These are phyloP conservation scores for Alternaria angustiovoidea DNA, from an alignment of 2,329 filamentous ascomycete genomes.

Conservation along the genomic window DNA sequence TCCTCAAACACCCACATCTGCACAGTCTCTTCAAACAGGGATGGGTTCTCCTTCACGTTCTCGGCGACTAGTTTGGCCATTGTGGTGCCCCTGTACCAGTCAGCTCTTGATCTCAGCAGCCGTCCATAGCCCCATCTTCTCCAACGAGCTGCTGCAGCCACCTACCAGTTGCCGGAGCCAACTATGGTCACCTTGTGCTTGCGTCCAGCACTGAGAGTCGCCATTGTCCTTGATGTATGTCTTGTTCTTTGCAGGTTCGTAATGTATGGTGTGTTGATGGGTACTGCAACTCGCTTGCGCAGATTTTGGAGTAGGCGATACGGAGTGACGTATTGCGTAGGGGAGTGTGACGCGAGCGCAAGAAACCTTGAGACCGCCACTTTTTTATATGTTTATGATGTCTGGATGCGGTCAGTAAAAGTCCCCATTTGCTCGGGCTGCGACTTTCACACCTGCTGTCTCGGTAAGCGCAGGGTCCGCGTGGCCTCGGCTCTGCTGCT, in stretches of 20 bases:
- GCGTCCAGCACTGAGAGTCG: constrained; percentile 63
- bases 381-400: constrained; percentile 23
- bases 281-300: constrained; percentile 14
- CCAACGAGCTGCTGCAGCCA: constrained; percentile 4
- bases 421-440: constrained; percentile 30
- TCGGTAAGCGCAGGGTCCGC: constrained; percentile 24
- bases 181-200: constrained; percentile 94
- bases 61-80: constrained; percentile 97
- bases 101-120: constrained; percentile 8
- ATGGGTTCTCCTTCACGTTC: constrained; percentile 79
- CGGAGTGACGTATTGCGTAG: constrained; percentile 30
- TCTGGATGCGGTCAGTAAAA: constrained; percentile 17
- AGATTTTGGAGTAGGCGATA: constrained; percentile 21
- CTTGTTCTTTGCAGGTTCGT: constrained; percentile 7
- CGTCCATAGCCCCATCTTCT: background rate
- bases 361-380: constrained; percentile 34
- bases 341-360: constrained; percentile 19
- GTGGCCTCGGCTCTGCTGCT: constrained; percentile 37
- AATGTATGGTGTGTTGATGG: constrained; percentile 15
- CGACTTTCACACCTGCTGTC: constrained; percentile 31
- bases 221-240: constrained; percentile 50
- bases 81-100: constrained; percentile 80
- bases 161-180: constrained; percentile 94
- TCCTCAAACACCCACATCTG: constrained; percentile 99
- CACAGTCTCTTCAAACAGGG: constrained; percentile 86